A percentile compares a stretch with the other conserved stretches of the same genome.
Evolutionary conservation across 768 basidiomycete genomes (phyloP).

Genomic region (Tricholomella constricta): DNA sequence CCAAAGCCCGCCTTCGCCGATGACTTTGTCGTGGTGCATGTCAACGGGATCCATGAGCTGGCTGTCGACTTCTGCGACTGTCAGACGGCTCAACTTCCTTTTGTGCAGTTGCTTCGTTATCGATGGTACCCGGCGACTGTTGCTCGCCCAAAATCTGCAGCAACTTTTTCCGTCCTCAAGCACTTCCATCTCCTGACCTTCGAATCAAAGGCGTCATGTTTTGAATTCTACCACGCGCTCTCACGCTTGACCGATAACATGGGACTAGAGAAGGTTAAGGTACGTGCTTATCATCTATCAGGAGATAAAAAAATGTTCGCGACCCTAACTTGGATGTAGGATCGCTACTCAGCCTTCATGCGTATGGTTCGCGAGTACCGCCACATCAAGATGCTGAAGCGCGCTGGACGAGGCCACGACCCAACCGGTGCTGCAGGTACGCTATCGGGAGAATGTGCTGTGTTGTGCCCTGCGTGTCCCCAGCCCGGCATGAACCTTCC

Average conservation of each 20-base stretch:
- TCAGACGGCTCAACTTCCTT: background rate
- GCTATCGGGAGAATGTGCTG: constrained; percentile 27
- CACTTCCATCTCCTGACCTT: constrained; percentile 29
- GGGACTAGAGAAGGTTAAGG: constrained; percentile 7
- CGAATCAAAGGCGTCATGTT: constrained; percentile 28
- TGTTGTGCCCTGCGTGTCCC: constrained; percentile 37
- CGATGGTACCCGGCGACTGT: constrained; percentile 26
- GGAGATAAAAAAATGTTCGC: no score
- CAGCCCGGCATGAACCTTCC: constrained; percentile 32
- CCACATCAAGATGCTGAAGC: constrained; percentile 23
- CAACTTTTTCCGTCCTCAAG: no score
- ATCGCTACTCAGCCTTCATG: constrained; percentile 22
- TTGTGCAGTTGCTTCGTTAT: constrained; percentile 31
- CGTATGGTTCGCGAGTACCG: constrained; percentile 22
- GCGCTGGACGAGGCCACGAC: constrained; percentile 27
- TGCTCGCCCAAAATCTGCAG: constrained; percentile 24
- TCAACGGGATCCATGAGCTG: no score
- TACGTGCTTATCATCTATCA: background rate
- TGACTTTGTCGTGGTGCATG: constrained; percentile 33
- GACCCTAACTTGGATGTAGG: constrained; percentile 4
- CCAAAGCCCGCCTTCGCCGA: constrained; percentile 9
- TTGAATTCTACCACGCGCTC: constrained; percentile 28
- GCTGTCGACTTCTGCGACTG: constrained; percentile 34
- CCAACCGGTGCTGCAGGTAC: no score
- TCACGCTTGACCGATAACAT: constrained; percentile 26